Base-by-base conservation (phyloP, 176 grass and related monocot species). In the Carex scoparia region DNA sequence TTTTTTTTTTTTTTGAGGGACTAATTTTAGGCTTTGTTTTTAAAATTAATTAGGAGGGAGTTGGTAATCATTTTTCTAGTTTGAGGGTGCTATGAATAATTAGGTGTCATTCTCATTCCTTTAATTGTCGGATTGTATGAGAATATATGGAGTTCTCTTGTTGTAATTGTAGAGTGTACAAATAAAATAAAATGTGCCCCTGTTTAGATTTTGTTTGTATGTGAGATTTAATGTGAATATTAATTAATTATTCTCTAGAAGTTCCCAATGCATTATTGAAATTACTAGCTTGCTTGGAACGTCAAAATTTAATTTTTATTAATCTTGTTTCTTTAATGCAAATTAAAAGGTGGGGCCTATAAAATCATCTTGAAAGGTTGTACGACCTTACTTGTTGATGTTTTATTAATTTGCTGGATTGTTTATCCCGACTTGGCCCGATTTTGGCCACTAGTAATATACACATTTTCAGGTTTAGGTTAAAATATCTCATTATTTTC, bases 111-210 rank as follows among this genome's bases (percentile, higher is more conserved):
- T 49, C 13, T 71, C 70, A 33, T 70, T 49, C 13, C 37, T 65
- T 69, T 23, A 37, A 37, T 3, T 40, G 38, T 40, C 0, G 4
- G 38, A 40, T 83, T 64, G 40, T 69, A 54, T 83, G 42, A 83
- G 44, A 49, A 83, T 54, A 48, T 66, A 83, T 56, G 10, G 53
- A 83, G 6, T 37, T 40, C 38, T 16, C 23, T 53, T 83, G 61
- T 83, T 83, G 42, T 83, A 83, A 23, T 83, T 28, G 8, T 60
- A 69, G 57, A 51, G 48, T 65, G 71, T 79, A 32, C 55, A 86
- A 79, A 86, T 78, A 86, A 86, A 68, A 66, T 85, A 46, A 46
- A 51, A 51, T 11, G 70, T 86, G 62, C 4, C 82, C 16, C 53
- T 85, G 55, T 79, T 63, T 76, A 53, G 35, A 54, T 35, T 65